Conservation (phyloP, 208 protist species). For the Leishmania major region DNA sequence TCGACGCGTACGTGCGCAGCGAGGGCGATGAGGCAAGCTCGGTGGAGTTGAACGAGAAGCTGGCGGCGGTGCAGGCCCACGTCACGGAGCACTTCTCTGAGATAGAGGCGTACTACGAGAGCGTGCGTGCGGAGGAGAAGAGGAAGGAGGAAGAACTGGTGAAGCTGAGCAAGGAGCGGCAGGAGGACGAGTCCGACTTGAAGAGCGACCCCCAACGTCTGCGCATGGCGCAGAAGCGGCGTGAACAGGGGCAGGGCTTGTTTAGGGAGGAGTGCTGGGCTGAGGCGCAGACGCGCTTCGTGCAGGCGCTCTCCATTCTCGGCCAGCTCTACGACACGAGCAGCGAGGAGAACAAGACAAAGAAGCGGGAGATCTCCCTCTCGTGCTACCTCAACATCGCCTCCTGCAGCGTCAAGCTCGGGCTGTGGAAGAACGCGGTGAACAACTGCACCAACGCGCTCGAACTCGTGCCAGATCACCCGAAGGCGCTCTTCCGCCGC, state of each 20-base stretch:
- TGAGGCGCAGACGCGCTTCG: slow-evolving; percentile 74
- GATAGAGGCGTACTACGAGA: slow-evolving; percentile 42
- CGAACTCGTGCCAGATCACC: slow-evolving; percentile 47
- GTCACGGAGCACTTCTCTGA: slow-evolving; percentile 39
- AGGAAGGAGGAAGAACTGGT: slow-evolving; percentile 56
- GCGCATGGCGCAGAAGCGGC: slow-evolving; percentile 61
- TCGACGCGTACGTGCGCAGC: slow-evolving; percentile 51
- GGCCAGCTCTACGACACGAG: slow-evolving; percentile 70
- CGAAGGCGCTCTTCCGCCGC: slow-evolving; percentile 75
- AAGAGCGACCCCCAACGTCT: slow-evolving; percentile 85
- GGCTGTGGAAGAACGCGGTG: slow-evolving; percentile 59
- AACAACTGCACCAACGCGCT: slow-evolving; percentile 75
- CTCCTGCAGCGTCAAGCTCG: slow-evolving; percentile 69
- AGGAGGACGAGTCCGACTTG: slow-evolving; percentile 51
- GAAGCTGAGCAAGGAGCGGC: slow-evolving; percentile 48
- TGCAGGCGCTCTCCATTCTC: slow-evolving; percentile 67
- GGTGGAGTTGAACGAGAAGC: slow-evolving; percentile 26
- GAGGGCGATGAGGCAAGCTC: slow-evolving; percentile 38
- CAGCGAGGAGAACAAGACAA: slow-evolving; percentile 52
- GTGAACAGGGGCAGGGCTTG: slow-evolving; percentile 70
- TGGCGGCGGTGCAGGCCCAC: slow-evolving; percentile 35
- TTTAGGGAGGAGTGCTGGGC: slow-evolving; percentile 76
- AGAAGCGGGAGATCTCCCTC: slow-evolving; percentile 60
- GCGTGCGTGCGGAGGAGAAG: slow-evolving; percentile 31
- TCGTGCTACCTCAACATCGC: slow-evolving; percentile 86